Evolutionary conservation across 495 filamentous ascomycete genomes (phyloP), one percentile per base, ranked within the genome.

Genomic region (Neurospora hispaniola): DNA sequence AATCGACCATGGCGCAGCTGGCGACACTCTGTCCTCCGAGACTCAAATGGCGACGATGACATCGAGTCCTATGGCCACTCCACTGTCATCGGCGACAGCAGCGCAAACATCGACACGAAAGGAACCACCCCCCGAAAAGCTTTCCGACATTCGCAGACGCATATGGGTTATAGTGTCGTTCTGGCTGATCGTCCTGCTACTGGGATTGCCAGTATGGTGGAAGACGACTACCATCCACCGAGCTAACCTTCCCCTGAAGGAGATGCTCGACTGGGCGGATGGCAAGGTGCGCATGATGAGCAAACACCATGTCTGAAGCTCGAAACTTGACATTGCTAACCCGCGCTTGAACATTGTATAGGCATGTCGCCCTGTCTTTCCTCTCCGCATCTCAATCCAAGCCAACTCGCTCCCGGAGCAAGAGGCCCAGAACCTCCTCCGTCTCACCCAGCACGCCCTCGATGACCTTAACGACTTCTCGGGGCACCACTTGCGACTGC

Each of bases 151-250:
- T 27, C 87, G 86, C 77, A 86, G 88, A 59, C 90, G 94, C 69
- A 86, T 87, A 70, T 85, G 82, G 71, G 91, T 98, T 66, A 90
- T 99, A 76, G 81, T 92, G 70, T 94, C 96, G 7, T 98, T 98
- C 78, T 98, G 96, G 96, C 84, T 88, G 23, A 89, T 97, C 18
- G 93, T 96, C 14, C 79, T 97, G 35, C 88, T 91, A 42, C 84
- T 98, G 20, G 96, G 96, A 20, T 82, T 98, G 73, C 96, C 96
- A 75, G 90, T 97, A 89, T 99, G 96, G 96, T 93, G 93, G 89
- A 89, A 90, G 80, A 98, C 96, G n/a, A 98, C 96, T 1, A 91
- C 93, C 0, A 96, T 98, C 76, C 93, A 98, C 83, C 89, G 96
- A 59, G 94, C 96, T 3, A 86, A 89, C 44, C 83, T 99, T 76